Conservation (phyloP, 352 stramenopile genomes). For the Phytophthora pinifolia region DNA sequence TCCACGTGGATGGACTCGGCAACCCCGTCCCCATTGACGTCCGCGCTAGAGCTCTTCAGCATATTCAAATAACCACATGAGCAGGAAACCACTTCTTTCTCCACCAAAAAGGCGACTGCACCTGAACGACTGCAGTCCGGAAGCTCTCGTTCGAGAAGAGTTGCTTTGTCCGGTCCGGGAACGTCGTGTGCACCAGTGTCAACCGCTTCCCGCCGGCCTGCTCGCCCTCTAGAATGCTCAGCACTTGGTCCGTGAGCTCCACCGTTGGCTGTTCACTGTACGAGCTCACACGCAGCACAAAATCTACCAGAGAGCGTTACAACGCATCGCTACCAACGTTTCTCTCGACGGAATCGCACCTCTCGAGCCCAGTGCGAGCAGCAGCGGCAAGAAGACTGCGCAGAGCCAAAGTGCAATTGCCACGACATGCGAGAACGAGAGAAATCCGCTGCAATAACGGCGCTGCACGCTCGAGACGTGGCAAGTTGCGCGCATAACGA, state of each 20-base stretch:
- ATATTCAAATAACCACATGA: background rate
- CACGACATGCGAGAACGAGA: conserved; percentile 57
- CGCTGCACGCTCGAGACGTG: conserved; percentile 49
- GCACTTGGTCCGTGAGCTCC: conserved; percentile 55
- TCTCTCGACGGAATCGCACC: conserved; percentile 23
- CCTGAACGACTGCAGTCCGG: conserved; percentile 44
- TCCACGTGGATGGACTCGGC: conserved; percentile 56
- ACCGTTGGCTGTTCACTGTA: conserved; percentile 69
- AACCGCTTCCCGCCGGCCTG: conserved; percentile 17
- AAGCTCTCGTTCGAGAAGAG: conserved; percentile 40
- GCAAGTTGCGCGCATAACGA: conserved; percentile 51
- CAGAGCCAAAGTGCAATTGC: conserved; percentile 42
- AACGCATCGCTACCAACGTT: conserved; percentile 4
- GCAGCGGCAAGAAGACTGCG: conserved; percentile 49
- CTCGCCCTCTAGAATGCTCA: conserved; percentile 64
- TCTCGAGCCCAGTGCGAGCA: conserved; percentile 56
- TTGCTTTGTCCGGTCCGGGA: conserved; percentile 41
- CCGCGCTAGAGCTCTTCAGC: conserved; percentile 41
- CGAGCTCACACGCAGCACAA: conserved; percentile 57
- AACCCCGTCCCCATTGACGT: conserved; percentile 53
- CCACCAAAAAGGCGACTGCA: background rate
- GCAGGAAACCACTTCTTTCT: background rate
- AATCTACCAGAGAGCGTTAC: conserved; percentile 34
- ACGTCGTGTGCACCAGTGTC: conserved; percentile 47
- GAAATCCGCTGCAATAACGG: conserved; percentile 54